Conservation (phyloP, 305 asterid genomes). For the Lippia alba region DNA sequence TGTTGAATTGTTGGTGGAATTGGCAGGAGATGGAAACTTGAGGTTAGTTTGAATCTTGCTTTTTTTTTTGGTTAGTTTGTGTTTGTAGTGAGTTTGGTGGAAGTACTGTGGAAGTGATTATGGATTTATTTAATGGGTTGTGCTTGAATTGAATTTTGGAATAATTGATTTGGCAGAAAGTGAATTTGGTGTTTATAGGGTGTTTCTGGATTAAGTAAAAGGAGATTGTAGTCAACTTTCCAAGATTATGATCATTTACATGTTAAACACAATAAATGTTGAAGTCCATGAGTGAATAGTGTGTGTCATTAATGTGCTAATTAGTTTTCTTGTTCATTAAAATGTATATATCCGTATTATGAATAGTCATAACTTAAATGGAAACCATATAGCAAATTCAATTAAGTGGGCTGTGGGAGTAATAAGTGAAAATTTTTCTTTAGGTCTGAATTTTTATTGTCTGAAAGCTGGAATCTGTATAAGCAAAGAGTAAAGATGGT, state of each 20-base stretch:
- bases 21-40: slow-evolving; percentile 34
- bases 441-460: neutral
- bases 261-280: neutral
- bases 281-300: neutral
- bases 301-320: neutral
- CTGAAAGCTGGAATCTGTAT: neutral
- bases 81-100: neutral
- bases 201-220: neutral
- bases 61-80: too few species aligned
- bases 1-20: slow-evolving; percentile 36
- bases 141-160: neutral
- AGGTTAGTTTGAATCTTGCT: slow-evolving; percentile 51
- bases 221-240: neutral
- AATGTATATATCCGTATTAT: neutral
- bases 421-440: neutral
- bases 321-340: neutral
- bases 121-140: neutral
- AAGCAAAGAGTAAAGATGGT: neutral
- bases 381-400: too few species aligned
- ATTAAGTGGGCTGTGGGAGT: too few species aligned
- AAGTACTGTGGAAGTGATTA: neutral
- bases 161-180: neutral
- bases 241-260: neutral
- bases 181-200: neutral
- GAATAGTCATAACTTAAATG: neutral